Conservation (phyloP, 495 filamentous ascomycete species). For the Hypoxylon cercidicola region DNA sequence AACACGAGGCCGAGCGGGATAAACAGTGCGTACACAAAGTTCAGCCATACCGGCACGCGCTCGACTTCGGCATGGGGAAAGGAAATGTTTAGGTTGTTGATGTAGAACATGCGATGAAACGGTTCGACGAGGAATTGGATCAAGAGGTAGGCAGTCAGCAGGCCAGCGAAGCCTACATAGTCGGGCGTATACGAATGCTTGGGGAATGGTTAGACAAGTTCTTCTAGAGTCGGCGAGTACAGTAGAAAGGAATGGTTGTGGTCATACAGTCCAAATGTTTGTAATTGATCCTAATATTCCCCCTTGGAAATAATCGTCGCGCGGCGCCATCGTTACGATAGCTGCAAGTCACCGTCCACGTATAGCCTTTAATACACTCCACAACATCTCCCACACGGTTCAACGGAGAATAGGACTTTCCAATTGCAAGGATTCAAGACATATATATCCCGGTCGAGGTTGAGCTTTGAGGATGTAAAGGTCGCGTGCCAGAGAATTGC, state of each 20-base stretch:
- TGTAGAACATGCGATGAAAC: conserved; percentile 87
- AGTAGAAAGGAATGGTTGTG: conserved; percentile 1
- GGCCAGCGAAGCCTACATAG: conserved; percentile 78
- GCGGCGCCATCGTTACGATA: conserved; percentile 51
- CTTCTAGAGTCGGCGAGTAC: background rate
- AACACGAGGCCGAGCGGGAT: conserved; percentile 74
- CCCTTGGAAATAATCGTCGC: conserved; percentile 35
- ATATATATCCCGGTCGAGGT: background rate
- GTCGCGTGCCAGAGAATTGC: conserved; percentile 20
- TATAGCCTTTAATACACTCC: conserved; percentile 49
- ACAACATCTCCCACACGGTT: conserved; percentile 36
- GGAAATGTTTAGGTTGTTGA: conserved; percentile 84
- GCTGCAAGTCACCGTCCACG: conserved; percentile 57
- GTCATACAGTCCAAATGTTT: conserved; percentile 61
- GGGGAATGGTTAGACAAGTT: conserved; percentile 16
- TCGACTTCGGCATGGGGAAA: conserved; percentile 88
- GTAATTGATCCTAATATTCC: conserved; percentile 54
- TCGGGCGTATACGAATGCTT: conserved; percentile 87
- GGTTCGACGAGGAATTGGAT: conserved; percentile 79
- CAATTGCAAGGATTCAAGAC: background rate
- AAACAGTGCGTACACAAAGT: conserved; percentile 78
- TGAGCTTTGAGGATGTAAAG: background rate
- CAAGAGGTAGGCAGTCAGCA: conserved; percentile 73
- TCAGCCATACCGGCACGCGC: conserved; percentile 80
- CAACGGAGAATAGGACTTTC: no score